phyloP scores from a whole-genome alignment of 23 red algal species.

The Gracilaria caudata region DNA sequence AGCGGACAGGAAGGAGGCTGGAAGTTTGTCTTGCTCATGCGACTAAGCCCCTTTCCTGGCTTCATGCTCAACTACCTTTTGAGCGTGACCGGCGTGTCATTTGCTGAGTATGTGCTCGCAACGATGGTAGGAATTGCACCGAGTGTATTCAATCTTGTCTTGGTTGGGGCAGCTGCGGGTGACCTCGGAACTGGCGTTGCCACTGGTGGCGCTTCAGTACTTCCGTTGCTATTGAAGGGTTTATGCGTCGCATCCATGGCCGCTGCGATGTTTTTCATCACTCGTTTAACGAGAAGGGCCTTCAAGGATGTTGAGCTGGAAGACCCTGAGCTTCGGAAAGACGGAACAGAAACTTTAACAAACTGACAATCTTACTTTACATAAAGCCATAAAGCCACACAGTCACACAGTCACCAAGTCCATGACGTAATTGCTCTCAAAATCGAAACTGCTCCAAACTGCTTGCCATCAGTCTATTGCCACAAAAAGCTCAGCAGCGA shows the following conservation, averaged over 20 bases:
- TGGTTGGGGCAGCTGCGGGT: constrained; percentile 49
- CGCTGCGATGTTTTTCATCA: constrained; percentile 34
- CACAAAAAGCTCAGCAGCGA: too few species aligned
- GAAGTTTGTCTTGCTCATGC: constrained; percentile 66
- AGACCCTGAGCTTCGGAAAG: not conserved
- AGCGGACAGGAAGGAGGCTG: constrained; percentile 59
- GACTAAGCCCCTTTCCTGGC: constrained; percentile 71
- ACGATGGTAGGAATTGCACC: constrained; percentile 66
- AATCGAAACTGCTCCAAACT: not conserved
- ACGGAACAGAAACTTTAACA: constrained; percentile 7
- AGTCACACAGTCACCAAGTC: too few species aligned
- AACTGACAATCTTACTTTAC: constrained; percentile 45
- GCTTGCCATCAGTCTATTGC: too few species aligned
- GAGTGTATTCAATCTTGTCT: constrained; percentile 53
- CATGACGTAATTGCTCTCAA: not conserved
- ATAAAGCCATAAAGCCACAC: constrained; percentile 26
- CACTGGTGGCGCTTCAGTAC: constrained; percentile 1
- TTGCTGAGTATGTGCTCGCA: constrained; percentile 44
- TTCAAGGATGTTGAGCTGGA: constrained; percentile 40
- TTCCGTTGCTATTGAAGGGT: constrained; percentile 16
- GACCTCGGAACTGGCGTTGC: constrained; percentile 45
- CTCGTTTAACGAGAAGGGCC: constrained; percentile 10
- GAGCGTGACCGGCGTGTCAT: constrained; percentile 55
- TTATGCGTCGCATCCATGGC: constrained; percentile 42
- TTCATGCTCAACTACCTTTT: constrained; percentile 76